Conservation (phyloP, 768 basidiomycete genomes). For the Gautieria morchelliformis region DNA sequence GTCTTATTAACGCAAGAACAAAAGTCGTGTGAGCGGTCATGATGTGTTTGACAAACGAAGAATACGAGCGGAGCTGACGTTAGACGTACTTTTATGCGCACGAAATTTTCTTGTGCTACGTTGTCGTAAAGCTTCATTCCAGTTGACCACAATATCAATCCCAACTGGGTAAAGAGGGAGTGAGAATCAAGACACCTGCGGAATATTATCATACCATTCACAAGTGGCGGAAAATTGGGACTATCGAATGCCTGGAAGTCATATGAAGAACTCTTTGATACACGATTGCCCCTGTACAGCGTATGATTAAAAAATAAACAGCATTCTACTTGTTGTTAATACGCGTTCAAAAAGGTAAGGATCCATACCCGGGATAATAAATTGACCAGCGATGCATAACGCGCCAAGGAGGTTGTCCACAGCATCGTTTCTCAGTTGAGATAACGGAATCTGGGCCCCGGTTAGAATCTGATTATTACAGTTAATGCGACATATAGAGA, state of each 20-base stretch:
- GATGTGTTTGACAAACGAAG: no score
- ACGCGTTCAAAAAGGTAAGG: not conserved
- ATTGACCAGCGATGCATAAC: constrained; percentile 81
- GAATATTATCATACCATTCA: constrained; percentile 44
- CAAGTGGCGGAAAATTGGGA: constrained; percentile 74
- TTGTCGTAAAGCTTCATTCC: constrained; percentile 81
- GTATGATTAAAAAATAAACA: constrained; percentile 87
- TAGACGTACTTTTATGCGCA: constrained; percentile 58
- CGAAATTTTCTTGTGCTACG: constrained; percentile 68
- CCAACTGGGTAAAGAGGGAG: constrained; percentile 45
- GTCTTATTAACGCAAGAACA: constrained; percentile 27
- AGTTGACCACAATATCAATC: constrained; percentile 83
- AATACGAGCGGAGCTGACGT: not conserved
- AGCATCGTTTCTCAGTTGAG: constrained; percentile 87
- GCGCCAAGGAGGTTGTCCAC: constrained; percentile 89
- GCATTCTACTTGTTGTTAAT: constrained; percentile 43
- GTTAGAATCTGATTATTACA: constrained; percentile 59
- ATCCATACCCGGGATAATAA: constrained; percentile 75
- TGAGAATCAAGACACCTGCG: not conserved
- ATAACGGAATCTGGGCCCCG: constrained; percentile 89
- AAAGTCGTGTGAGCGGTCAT: no score
- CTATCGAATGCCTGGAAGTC: constrained; percentile 79
- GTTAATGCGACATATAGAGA: not conserved
- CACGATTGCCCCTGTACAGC: constrained; percentile 78
- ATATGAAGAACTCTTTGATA: constrained; percentile 73